phyloP scores from a whole-genome alignment of 306 rosid genomes.

The Glycine soja region DNA sequence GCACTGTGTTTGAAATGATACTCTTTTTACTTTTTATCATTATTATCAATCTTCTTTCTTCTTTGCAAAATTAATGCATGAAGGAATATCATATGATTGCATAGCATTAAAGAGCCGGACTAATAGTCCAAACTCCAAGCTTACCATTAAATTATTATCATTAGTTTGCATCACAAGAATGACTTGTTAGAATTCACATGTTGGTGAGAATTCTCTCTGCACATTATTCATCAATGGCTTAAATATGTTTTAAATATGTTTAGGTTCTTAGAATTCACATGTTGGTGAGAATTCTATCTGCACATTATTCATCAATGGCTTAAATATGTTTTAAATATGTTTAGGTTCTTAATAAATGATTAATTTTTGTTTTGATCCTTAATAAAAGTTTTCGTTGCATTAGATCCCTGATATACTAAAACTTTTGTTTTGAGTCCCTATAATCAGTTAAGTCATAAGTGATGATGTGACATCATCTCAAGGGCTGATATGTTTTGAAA shows the following conservation, averaged over 20 bases:
- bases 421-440: no score
- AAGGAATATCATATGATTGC: conserved; percentile 10
- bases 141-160: background rate
- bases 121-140: background rate
- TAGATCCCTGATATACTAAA: no score
- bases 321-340: no score
- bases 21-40: background rate
- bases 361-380: no score
- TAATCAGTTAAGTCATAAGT: no score
- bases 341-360: background rate
- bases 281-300: background rate
- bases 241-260: no score
- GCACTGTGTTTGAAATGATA: conserved; percentile 7
- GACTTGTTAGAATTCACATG: background rate
- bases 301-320: background rate
- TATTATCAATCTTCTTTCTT: background rate
- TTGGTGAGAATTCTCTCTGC: background rate
- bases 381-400: no score
- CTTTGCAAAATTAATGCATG: background rate
- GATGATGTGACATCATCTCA: no score
- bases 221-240: background rate
- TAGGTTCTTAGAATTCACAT: background rate
- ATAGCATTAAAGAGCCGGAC: background rate
- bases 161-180: conserved; percentile 1
- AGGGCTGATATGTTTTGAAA: no score